Percentiles rank a stretch among this genome's conserved stretches.
These are phyloP conservation scores for Nicotiana tomentosiformis DNA, from an alignment of 257 asterid genomes.

Conservation along the genomic window DNA sequence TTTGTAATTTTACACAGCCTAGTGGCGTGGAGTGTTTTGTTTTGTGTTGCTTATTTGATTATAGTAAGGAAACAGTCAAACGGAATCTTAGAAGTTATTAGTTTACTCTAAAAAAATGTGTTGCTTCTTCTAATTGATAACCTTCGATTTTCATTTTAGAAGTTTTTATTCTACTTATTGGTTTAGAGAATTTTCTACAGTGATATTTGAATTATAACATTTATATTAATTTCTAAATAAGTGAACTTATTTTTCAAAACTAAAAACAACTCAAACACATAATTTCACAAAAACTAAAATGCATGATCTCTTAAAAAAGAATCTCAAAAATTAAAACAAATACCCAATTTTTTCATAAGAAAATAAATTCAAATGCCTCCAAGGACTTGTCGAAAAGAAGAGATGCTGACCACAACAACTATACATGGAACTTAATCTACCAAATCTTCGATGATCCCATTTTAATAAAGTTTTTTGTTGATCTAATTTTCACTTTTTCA, in stretches of 20 bases:
- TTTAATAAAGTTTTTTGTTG: not conserved
- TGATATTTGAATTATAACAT: too few species aligned
- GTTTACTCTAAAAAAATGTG: not conserved
- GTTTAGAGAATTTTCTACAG: too few species aligned
- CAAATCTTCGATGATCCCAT: not conserved
- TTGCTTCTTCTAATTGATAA: not conserved
- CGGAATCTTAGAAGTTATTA: not conserved
- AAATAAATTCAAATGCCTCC: too few species aligned
- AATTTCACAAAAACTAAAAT: not conserved
- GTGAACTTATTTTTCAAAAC: too few species aligned
- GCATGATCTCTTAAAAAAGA: not conserved
- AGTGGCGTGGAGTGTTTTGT: not conserved
- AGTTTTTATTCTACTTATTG: too few species aligned
- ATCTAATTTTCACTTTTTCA: not conserved
- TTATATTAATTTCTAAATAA: too few species aligned
- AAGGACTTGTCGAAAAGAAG: not conserved
- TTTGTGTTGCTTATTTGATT: not conserved
- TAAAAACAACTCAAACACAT: not conserved
- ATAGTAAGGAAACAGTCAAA: not conserved
- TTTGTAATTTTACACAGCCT: not conserved
- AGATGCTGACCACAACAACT: not conserved
- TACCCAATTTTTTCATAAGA: too few species aligned
- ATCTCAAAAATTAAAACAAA: too few species aligned
- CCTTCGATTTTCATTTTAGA: not conserved
- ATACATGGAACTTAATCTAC: not conserved